Base-by-base conservation (phyloP, 805 yeast species). In the Saccharomycopsis sp. region DNA sequence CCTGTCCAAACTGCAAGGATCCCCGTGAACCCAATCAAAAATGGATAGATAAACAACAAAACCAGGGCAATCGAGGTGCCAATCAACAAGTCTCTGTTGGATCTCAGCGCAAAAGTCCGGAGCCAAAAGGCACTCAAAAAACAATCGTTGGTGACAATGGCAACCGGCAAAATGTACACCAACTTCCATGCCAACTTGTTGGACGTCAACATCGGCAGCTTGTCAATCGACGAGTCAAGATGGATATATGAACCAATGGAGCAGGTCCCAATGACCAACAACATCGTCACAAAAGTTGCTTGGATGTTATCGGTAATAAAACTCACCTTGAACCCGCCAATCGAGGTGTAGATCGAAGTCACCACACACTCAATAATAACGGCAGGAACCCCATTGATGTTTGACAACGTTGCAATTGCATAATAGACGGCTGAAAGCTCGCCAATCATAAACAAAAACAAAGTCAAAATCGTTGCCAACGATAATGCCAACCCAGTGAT, bases 71-170 rank as follows among this genome's bases (percentile, higher is more conserved):
- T 63, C 3, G 78, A 67, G 40, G 87, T 74, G 19, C 92, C 94
- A 50, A 84, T 71, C 58, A 71, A 58, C 52, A 88, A 68, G 54
- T 87, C 95, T 49, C 67, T 73, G 60, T 87, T 75, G 6, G 85
- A 64, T 49, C 74, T 75, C 5, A 95, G 79, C 4, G 97, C 95
- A 65, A 88, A 88, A 1, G 97, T 84, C 54, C 97, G 69, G 46
- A 88, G 64, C 97, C 97, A 88, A 58, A 88, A 87, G 0, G 95
- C 95, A 23, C 94, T 73, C 69, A 88, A 64, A 61, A 88, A 88
- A 56, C 88, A 75, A 56, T 86, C 95, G 54, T 88, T 88, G 25
- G 96, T 83, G 42, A 86, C 71, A 54, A 88, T 82, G 20, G 96
- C 96, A 23, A 88, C 80, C 5, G 80, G 72, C 49, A 88, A 65